A percentile compares a stretch with the other conserved stretches of the same genome.
phyloP scores from a whole-genome alignment of 257 asterid species.

The Buddleja alternifolia region DNA sequence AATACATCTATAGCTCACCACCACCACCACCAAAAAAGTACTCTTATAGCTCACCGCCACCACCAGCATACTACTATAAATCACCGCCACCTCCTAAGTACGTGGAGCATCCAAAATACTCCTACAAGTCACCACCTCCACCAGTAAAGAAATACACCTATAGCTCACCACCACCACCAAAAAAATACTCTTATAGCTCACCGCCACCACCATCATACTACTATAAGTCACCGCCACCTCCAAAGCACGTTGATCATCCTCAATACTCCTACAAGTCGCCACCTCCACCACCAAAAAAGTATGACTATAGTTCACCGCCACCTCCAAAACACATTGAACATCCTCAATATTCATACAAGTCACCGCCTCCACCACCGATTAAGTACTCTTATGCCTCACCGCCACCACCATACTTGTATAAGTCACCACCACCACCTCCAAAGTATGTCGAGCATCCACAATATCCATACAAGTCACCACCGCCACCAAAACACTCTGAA shows the following conservation, averaged over 20 bases:
- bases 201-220: slow-evolving; percentile 7
- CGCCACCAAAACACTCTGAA: not conserved
- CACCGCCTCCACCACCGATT: too few species aligned
- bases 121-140: not conserved
- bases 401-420: too few species aligned
- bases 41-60: not conserved
- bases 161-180: not conserved
- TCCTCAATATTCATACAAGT: too few species aligned
- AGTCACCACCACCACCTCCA: not conserved
- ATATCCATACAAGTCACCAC: not conserved
- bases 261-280: not conserved
- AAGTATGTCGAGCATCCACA: not conserved
- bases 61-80: not conserved
- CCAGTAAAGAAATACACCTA: not conserved
- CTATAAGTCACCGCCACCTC: not conserved
- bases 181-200: not conserved
- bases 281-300: not conserved
- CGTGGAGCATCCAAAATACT: not conserved
- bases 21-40: not conserved
- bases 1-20: too few species aligned
- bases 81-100: not conserved
- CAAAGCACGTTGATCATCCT: not conserved
- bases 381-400: too few species aligned
- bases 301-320: not conserved
- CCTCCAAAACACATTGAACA: too few species aligned